A percentile compares a stretch with the other conserved stretches of the same genome.
phyloP scores from a whole-genome alignment of 345 rosid species.

The Pistacia integerrima region DNA sequence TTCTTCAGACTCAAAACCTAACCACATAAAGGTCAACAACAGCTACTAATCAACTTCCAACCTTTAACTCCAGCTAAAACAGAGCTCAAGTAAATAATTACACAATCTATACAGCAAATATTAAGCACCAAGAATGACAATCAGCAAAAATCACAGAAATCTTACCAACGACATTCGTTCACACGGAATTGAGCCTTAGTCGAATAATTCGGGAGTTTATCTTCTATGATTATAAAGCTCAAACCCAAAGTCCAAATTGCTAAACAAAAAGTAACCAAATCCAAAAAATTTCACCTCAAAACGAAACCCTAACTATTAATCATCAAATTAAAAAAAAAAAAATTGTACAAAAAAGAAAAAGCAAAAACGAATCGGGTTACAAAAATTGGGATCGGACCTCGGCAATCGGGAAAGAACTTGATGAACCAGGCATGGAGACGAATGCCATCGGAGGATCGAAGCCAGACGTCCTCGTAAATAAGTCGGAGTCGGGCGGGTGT shows the following conservation, averaged over 20 bases:
- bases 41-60: background rate
- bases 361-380: background rate
- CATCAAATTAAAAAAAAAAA: background rate
- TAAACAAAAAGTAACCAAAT: background rate
- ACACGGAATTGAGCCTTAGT: background rate
- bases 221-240: background rate
- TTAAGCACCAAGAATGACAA: background rate
- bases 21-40: background rate
- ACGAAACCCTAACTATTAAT: slow-evolving; percentile 28
- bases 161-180: background rate
- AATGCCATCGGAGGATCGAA: slow-evolving; percentile 85
- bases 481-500: slow-evolving; percentile 85
- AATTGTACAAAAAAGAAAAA: background rate
- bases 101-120: background rate
- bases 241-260: background rate
- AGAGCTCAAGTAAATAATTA: background rate
- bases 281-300: slow-evolving; percentile 7
- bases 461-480: slow-evolving; percentile 91
- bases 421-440: slow-evolving; percentile 98
- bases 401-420: slow-evolving; percentile 76
- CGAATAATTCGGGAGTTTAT: background rate
- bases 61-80: slow-evolving; percentile 3
- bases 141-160: background rate
- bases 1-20: background rate
- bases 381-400: slow-evolving; percentile 43